Conservation (phyloP, 2,329 filamentous ascomycete species). For the Diaporthe amygdali region DNA sequence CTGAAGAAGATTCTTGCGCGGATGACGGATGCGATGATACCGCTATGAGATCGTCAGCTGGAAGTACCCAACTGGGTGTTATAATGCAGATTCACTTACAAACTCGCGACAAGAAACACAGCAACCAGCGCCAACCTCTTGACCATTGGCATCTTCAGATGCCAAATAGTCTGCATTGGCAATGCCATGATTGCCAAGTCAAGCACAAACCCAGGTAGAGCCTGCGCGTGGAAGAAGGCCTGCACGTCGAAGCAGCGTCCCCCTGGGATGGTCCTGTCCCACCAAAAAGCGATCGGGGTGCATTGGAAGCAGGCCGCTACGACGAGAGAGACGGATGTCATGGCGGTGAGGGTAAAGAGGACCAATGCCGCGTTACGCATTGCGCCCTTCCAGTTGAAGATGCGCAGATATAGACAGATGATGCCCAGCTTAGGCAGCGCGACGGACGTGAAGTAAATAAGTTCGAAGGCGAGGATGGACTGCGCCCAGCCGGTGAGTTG, state of each 20-base stretch:
- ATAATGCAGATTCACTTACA: conserved; percentile 27
- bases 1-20: conserved; percentile 29
- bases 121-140: conserved; percentile 33
- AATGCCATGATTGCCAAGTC: conserved; percentile 34
- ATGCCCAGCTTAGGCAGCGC: conserved; percentile 36
- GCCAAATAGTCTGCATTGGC: conserved; percentile 34
- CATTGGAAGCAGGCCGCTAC: conserved; percentile 38
- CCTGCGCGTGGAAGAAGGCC: conserved; percentile 33
- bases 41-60: conserved; percentile 25
- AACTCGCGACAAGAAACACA: conserved; percentile 34
- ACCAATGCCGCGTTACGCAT: conserved; percentile 28
- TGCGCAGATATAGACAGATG: conserved; percentile 36
- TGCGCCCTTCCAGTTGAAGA: conserved; percentile 33
- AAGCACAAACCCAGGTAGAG: conserved; percentile 31
- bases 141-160: conserved; percentile 30
- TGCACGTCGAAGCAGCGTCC: conserved; percentile 41
- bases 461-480: conserved; percentile 33
- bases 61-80: not conserved
- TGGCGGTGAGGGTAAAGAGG: conserved; percentile 29
- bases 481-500: conserved; percentile 31
- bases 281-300: conserved; percentile 47
- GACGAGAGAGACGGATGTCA: conserved; percentile 31
- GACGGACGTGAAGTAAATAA: conserved; percentile 35
- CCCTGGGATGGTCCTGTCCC: conserved; percentile 45
- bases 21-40: conserved; percentile 30